These are phyloP conservation scores for Homolaphlyctis polyrhiza DNA, from an alignment of 371 early-diverging fungal genomes.

Conservation along the genomic window DNA sequence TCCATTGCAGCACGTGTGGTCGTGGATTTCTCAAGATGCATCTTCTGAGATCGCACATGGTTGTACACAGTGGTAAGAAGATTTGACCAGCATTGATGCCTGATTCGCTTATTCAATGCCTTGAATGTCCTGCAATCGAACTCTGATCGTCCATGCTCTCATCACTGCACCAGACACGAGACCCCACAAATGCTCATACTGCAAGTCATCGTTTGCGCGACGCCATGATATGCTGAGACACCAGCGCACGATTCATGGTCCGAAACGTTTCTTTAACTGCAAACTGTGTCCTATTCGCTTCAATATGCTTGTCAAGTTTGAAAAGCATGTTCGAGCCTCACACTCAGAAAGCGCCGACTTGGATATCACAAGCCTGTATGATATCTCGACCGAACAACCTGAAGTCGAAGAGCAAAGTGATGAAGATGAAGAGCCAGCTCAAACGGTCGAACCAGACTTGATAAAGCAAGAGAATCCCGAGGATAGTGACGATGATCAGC, in stretches of 20 bases:
- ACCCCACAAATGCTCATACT: not conserved
- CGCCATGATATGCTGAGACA: constrained; percentile 3
- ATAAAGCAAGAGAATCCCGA: no score
- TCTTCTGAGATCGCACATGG: not conserved
- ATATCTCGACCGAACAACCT: not conserved
- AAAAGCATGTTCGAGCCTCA: not conserved
- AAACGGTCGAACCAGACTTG: no score
- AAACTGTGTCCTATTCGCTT: not conserved
- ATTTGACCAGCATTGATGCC: no score
- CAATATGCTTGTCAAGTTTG: not conserved
- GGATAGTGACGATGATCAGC: no score
- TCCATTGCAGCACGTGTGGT: no score
- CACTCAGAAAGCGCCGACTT: not conserved
- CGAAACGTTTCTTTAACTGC: not conserved
- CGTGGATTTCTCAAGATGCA: not conserved
- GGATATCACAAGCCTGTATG: not conserved
- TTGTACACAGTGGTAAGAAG: constrained; percentile 1
- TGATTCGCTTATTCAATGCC: no score
- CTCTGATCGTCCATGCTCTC: no score
- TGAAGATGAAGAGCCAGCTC: not conserved
- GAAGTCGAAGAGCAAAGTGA: not conserved
- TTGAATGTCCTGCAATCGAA: no score
- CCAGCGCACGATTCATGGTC: not conserved
- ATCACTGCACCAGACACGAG: no score
- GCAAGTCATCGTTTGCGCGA: not conserved